Evolutionary conservation across 192 early-diverging fungal species (phyloP).

Genomic region (Dissophora globulifera): DNA sequence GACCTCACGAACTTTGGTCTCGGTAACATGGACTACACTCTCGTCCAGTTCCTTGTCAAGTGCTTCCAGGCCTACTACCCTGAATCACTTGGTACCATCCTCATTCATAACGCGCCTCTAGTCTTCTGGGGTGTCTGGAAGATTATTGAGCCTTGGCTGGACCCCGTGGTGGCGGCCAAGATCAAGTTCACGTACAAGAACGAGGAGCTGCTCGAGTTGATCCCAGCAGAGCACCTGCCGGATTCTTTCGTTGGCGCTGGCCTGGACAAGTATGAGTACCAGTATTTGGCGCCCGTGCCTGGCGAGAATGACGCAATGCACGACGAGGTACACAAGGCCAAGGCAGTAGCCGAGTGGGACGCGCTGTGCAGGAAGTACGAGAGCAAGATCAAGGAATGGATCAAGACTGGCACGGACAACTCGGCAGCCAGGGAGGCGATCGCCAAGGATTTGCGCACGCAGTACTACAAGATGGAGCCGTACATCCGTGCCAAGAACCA

Average conservation of each 20-base stretch:
- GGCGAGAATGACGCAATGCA: slow-evolving; percentile 58
- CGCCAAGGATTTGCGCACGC: slow-evolving; percentile 14
- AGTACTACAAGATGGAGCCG: slow-evolving; percentile 34
- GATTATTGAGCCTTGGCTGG: slow-evolving; percentile 83
- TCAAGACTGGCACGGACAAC: neutral
- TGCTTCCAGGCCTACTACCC: slow-evolving; percentile 92
- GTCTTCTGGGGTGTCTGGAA: slow-evolving; percentile 88
- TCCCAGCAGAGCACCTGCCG: slow-evolving; percentile 69
- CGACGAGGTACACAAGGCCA: slow-evolving; percentile 41
- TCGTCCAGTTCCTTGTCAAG: slow-evolving; percentile 77
- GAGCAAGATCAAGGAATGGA: slow-evolving; percentile 21
- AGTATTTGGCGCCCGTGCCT: slow-evolving; percentile 52
- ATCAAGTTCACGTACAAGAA: slow-evolving; percentile 75
- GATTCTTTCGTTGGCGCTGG: slow-evolving; percentile 65
- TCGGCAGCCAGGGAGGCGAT: slow-evolving; percentile 12
- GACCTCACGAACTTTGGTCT: slow-evolving; percentile 49
- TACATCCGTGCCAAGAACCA: slow-evolving; percentile 47
- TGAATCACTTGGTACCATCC: slow-evolving; percentile 82
- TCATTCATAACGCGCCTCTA: slow-evolving; percentile 90
- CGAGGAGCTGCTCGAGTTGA: slow-evolving; percentile 70
- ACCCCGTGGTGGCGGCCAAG: slow-evolving; percentile 90
- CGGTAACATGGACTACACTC: slow-evolving; percentile 48
- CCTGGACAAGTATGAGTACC: slow-evolving; percentile 58
- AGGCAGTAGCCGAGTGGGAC: slow-evolving; percentile 23
- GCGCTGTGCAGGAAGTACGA: slow-evolving; percentile 18